Evolutionary conservation across 495 filamentous ascomycete genomes (phyloP).

Genomic region (Talaromyces wortmannii): DNA sequence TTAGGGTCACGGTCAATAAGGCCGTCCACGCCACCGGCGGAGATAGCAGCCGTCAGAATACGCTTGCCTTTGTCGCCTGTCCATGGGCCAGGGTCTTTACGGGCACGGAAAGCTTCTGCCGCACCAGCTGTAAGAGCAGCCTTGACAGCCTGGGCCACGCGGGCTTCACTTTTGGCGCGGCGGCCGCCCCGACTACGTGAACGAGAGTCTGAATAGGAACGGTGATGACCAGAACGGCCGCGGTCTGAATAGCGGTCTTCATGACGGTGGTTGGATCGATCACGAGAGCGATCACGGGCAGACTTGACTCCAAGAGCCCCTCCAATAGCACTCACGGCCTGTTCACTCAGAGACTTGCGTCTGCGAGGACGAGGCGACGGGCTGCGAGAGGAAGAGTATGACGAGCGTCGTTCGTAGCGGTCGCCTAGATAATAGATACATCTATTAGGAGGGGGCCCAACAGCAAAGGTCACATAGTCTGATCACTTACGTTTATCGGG

Average conservation of each 20-base stretch:
- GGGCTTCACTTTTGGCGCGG: slow-evolving; percentile 46
- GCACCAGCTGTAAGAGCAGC: slow-evolving; percentile 82
- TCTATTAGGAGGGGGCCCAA: neutral
- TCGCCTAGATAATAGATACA: slow-evolving; percentile 17
- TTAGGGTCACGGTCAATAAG: slow-evolving; percentile 64
- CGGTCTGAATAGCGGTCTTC: slow-evolving; percentile 20
- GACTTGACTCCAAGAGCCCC: slow-evolving; percentile 60
- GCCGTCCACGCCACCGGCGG: slow-evolving; percentile 77
- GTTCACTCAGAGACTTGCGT: slow-evolving; percentile 69
- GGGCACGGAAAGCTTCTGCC: slow-evolving; percentile 77
- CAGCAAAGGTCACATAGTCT: neutral
- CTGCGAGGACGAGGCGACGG: slow-evolving; percentile 35
- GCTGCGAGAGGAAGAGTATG: slow-evolving; percentile 28
- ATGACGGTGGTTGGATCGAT: slow-evolving; percentile 14
- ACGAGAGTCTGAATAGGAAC: slow-evolving; percentile 47
- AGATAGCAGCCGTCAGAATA: slow-evolving; percentile 77
- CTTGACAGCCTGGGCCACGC: slow-evolving; percentile 77
- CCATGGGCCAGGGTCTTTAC: slow-evolving; percentile 81
- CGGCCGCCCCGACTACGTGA: slow-evolving; percentile 35
- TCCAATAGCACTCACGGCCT: slow-evolving; percentile 58
- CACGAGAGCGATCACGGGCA: slow-evolving; percentile 28
- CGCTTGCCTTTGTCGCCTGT: slow-evolving; percentile 80
- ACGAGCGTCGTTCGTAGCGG: slow-evolving; percentile 30
- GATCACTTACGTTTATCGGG: slow-evolving; percentile 37
- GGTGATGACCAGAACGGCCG: slow-evolving; percentile 41